A percentile compares a stretch with the other conserved stretches of the same genome.
phyloP scores from a whole-genome alignment of 805 yeast genomes.

The Yamadazyma akitaensis region DNA sequence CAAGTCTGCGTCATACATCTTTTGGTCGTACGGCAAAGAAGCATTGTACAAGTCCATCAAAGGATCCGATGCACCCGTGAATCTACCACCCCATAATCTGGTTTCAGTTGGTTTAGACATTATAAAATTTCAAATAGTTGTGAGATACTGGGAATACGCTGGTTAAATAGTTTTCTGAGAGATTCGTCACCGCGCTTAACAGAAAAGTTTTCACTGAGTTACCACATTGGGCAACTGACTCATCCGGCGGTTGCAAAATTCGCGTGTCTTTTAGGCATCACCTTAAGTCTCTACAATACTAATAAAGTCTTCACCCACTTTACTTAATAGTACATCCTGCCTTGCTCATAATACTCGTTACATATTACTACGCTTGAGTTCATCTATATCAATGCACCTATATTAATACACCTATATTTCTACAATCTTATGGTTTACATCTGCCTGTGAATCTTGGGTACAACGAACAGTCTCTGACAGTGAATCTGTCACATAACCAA shows the following conservation, averaged over 20 bases:
- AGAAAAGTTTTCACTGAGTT: constrained; percentile 2
- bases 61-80: constrained; percentile 96
- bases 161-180: constrained; percentile 1
- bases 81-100: constrained; percentile 97
- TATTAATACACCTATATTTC: neutral
- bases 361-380: no score
- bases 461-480: constrained; percentile 96
- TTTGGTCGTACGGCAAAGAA: constrained; percentile 91
- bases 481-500: constrained; percentile 96
- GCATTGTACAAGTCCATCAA: constrained; percentile 97
- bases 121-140: neutral
- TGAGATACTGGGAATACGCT: neutral
- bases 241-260: constrained; percentile 2
- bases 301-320: no score
- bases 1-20: constrained; percentile 91
- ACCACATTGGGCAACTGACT: constrained; percentile 4
- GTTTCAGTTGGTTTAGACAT: constrained; percentile 52
- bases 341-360: no score
- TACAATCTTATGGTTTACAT: constrained; percentile 73
- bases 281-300: no score
- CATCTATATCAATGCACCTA: no score
- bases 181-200: constrained; percentile 14
- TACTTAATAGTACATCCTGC: no score
- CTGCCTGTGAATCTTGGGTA: constrained; percentile 98
- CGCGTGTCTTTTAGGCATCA: no score